Percentiles rank a stretch among this genome's conserved stretches.
These are phyloP conservation scores for Tuctoria greenei DNA, from an alignment of 176 grass and related monocot genomes.

Conservation along the genomic window DNA sequence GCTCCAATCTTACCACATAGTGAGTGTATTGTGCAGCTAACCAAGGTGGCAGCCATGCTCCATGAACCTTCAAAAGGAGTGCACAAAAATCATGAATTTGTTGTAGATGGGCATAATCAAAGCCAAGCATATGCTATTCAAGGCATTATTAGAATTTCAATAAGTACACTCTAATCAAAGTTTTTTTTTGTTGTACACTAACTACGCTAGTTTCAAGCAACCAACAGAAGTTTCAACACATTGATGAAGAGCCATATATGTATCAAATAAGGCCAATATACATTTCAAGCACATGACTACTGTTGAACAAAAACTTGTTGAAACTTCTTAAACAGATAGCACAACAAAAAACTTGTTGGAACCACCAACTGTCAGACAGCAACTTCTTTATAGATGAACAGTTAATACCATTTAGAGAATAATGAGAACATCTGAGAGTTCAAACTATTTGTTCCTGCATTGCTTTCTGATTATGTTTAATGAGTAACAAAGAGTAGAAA, in stretches of 20 bases:
- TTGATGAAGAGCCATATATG: neutral
- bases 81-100: neutral
- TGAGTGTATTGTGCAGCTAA: conserved; percentile 49
- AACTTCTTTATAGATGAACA: conserved; percentile 5
- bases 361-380: neutral
- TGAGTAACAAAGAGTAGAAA: neutral
- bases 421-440: neutral
- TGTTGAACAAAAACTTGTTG: conserved; percentile 8
- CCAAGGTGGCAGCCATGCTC: conserved; percentile 97
- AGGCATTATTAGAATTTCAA: conserved; percentile 2
- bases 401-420: conserved; percentile 9
- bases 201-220: neutral
- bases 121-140: neutral
- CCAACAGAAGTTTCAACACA: neutral
- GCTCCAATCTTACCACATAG: conserved; percentile 49
- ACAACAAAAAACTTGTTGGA: neutral
- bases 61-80: conserved; percentile 66
- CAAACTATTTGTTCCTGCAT: neutral
- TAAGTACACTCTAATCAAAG: neutral
- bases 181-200: no score
- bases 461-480: neutral
- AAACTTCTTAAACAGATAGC: conserved; percentile 5
- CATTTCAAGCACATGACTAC: conserved; percentile 15
- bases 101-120: neutral
- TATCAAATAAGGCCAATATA: neutral